Percentiles rank a stretch among this genome's conserved stretches.
These are phyloP conservation scores for Aspergillus fumigatus DNA, from an alignment of 2,329 filamentous ascomycete genomes.

Conservation along the genomic window DNA sequence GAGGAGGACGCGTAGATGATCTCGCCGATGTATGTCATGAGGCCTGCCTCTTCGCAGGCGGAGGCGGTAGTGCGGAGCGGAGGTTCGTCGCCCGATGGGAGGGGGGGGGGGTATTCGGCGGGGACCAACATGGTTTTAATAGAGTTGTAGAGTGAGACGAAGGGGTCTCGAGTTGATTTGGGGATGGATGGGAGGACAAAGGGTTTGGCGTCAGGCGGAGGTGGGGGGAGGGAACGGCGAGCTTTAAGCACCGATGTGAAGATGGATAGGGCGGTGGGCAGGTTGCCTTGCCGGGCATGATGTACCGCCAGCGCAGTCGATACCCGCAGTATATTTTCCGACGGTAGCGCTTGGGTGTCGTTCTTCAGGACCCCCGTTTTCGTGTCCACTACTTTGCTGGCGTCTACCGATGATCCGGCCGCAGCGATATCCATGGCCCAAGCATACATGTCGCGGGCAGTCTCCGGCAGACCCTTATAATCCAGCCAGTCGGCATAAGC, in stretches of 20 bases:
- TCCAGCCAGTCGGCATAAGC: slow-evolving; percentile 82
- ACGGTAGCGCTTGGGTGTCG: slow-evolving; percentile 51
- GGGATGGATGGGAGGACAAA: slow-evolving; percentile 20
- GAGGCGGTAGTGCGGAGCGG: slow-evolving; percentile 62
- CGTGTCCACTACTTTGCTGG: slow-evolving; percentile 52
- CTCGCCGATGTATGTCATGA: slow-evolving; percentile 90
- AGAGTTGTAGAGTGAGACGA: slow-evolving; percentile 33
- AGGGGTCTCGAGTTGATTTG: slow-evolving; percentile 21
- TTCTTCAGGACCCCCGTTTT: slow-evolving; percentile 62
- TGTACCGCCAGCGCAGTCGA: slow-evolving; percentile 76
- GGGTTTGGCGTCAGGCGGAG: slow-evolving; percentile 23
- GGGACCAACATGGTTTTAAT: slow-evolving; percentile 49
- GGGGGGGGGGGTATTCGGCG: slow-evolving; percentile 63
- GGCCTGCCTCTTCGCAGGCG: slow-evolving; percentile 76
- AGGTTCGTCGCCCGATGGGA: slow-evolving; percentile 63
- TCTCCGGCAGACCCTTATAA: slow-evolving; percentile 63
- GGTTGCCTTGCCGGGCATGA: slow-evolving; percentile 64
- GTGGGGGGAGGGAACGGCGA: slow-evolving; percentile 55
- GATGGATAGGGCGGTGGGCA: slow-evolving; percentile 70
- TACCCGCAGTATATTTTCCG: slow-evolving; percentile 68
- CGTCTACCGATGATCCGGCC: slow-evolving; percentile 46
- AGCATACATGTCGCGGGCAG: slow-evolving; percentile 66
- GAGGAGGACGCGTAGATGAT: slow-evolving; percentile 73
- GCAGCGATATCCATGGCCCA: slow-evolving; percentile 73
- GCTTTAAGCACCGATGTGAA: slow-evolving; percentile 80